Evolutionary conservation across 2,329 filamentous ascomycete genomes (phyloP).

Genomic region (Coleophoma eucalyptorum): DNA sequence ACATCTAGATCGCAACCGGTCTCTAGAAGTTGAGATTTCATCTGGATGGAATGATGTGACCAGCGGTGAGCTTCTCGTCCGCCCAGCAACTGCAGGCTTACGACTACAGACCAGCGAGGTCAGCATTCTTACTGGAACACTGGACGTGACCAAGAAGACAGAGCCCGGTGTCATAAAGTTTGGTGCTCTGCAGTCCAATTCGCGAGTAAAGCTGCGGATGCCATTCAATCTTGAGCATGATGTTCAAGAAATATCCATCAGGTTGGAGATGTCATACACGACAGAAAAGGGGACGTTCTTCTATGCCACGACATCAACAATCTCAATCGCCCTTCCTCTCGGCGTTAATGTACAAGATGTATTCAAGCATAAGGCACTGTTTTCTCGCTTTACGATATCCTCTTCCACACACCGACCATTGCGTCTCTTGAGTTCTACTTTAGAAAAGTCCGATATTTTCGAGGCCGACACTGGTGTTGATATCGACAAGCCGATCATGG

Average conservation of each 20-base stretch:
- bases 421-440: conserved; percentile 65
- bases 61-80: conserved; percentile 56
- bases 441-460: conserved; percentile 68
- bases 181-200: conserved; percentile 38
- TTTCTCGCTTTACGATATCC: conserved; percentile 88
- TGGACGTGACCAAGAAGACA: conserved; percentile 43
- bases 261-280: conserved; percentile 71
- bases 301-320: conserved; percentile 56
- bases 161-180: conserved; percentile 53
- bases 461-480: conserved; percentile 56
- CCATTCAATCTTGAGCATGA: conserved; percentile 85
- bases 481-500: conserved; percentile 49
- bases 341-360: conserved; percentile 97
- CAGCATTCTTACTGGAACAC: conserved; percentile 38
- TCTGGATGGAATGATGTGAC: conserved; percentile 71
- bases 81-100: conserved; percentile 62
- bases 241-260: conserved; percentile 65
- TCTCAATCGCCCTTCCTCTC: conserved; percentile 74
- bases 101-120: conserved; percentile 60
- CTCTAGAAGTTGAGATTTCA: conserved; percentile 68
- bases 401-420: conserved; percentile 74
- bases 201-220: conserved; percentile 56
- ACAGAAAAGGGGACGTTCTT: conserved; percentile 63
- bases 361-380: conserved; percentile 78
- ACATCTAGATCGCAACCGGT: conserved; percentile 75